These are phyloP conservation scores for Amanita rubescens DNA, from an alignment of 768 basidiomycete species.

Conservation along the genomic window DNA sequence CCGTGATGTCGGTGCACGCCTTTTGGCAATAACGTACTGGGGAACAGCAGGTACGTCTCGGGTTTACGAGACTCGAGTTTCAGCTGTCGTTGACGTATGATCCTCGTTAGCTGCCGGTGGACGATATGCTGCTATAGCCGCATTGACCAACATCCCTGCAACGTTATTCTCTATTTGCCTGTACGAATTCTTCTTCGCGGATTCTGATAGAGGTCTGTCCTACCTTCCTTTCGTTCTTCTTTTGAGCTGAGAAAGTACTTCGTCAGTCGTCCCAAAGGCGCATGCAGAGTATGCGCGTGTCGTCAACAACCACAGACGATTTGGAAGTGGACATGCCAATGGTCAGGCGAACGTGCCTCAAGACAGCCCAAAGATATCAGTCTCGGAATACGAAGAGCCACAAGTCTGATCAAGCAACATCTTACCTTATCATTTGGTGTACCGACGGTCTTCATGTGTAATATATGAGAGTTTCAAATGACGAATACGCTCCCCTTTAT, in stretches of 20 bases:
- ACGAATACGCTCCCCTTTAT: no score
- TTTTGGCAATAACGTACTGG: slow-evolving; percentile 58
- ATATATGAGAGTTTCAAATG: no score
- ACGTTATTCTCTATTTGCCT: slow-evolving; percentile 45
- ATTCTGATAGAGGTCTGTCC: slow-evolving; percentile 48
- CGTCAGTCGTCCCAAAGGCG: neutral
- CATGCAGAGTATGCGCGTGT: neutral
- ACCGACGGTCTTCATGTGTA: no score
- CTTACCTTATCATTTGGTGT: no score
- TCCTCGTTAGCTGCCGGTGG: slow-evolving; percentile 37
- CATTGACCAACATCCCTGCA: slow-evolving; percentile 61
- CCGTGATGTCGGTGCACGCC: slow-evolving; percentile 58
- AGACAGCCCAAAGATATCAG: neutral
- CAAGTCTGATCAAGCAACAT: neutral
- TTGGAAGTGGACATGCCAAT: neutral
- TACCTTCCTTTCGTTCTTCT: neutral
- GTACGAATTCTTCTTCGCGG: slow-evolving; percentile 51
- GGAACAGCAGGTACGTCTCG: slow-evolving; percentile 36
- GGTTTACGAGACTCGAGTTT: neutral
- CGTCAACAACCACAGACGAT: neutral
- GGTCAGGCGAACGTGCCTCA: neutral
- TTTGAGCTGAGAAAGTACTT: neutral
- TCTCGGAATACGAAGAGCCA: neutral
- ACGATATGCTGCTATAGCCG: slow-evolving; percentile 52
- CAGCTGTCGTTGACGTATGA: slow-evolving; percentile 1